Conservation (phyloP, 495 filamentous ascomycete species). For the Xylaria castorea region DNA sequence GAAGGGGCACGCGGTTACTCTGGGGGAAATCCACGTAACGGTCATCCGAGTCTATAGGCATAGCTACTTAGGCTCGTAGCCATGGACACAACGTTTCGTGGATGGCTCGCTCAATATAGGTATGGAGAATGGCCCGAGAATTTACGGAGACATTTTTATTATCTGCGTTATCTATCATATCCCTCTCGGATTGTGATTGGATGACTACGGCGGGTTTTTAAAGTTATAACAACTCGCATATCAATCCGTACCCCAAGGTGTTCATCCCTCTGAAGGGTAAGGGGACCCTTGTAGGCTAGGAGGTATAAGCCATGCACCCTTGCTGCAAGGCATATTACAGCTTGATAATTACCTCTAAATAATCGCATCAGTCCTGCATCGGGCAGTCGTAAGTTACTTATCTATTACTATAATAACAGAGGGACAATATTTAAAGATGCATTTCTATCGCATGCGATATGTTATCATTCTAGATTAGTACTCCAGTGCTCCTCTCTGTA, state of each 20-base stretch:
- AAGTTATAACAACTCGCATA: neutral
- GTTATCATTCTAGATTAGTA: neutral
- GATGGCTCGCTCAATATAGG: neutral
- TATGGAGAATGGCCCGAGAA: slow-evolving; percentile 1
- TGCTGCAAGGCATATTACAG: neutral
- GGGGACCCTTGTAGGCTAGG: neutral
- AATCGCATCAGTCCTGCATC: too few species aligned
- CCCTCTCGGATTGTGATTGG: neutral
- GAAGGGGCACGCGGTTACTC: neutral
- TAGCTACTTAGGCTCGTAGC: neutral
- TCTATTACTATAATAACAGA: neutral
- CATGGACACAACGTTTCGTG: slow-evolving; percentile 12
- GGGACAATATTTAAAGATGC: neutral
- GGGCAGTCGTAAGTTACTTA: neutral
- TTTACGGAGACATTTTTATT: neutral
- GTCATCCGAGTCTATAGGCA: neutral
- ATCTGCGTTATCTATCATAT: slow-evolving; percentile 12
- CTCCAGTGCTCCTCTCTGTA: neutral
- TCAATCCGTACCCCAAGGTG: slow-evolving; percentile 10
- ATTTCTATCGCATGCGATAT: neutral
- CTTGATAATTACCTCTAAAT: neutral
- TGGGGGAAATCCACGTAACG: neutral
- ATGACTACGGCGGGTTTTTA: neutral
- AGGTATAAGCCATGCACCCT: neutral
- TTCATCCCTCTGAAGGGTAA: neutral